Percentiles rank a stretch among this genome's conserved stretches.
Conservation (phyloP, 2,329 filamentous ascomycete species). For the Colletotrichum shisoi region DNA sequence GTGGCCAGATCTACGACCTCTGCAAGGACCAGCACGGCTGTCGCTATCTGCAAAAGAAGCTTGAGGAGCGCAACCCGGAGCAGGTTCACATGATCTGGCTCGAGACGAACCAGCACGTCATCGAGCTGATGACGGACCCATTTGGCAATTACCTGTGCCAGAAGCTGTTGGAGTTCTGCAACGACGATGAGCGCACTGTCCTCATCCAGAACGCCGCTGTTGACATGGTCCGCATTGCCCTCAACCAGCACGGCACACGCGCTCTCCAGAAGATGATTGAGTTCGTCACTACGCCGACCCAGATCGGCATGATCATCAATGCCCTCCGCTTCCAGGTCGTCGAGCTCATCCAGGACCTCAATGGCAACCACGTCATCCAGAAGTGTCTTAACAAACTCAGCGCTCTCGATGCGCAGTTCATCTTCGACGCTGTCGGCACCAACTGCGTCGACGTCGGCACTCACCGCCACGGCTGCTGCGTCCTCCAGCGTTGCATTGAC, state of each 20-base stretch:
- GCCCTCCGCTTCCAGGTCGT: slow-evolving; percentile 86
- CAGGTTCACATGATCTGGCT: slow-evolving; percentile 92
- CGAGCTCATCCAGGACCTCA: slow-evolving; percentile 93
- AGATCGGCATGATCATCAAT: slow-evolving; percentile 86
- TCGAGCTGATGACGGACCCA: slow-evolving; percentile 98
- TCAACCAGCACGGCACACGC: slow-evolving; percentile 96
- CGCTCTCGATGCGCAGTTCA: slow-evolving; percentile 87
- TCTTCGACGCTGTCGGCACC: slow-evolving; percentile 90
- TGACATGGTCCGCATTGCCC: slow-evolving; percentile 88
- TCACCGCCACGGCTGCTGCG: slow-evolving; percentile 96
- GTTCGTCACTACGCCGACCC: slow-evolving; percentile 84
- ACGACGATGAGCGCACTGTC: slow-evolving; percentile 90
- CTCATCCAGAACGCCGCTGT: slow-evolving; percentile 89
- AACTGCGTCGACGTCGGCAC: slow-evolving; percentile 92
- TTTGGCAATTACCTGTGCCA: slow-evolving; percentile 99
- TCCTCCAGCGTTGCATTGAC: slow-evolving; percentile 97
- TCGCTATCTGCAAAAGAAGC: slow-evolving; percentile 94
- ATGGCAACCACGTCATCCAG: slow-evolving; percentile 98
- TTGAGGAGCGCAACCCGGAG: slow-evolving; percentile 85
- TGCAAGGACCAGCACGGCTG: slow-evolving; percentile 99
- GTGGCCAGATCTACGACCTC: slow-evolving; percentile 83
- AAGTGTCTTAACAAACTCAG: slow-evolving; percentile 97
- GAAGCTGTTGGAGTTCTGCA: slow-evolving; percentile 95
- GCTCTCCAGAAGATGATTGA: slow-evolving; percentile 99
- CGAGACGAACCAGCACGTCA: slow-evolving; percentile 91